phyloP scores from a whole-genome alignment of 2,329 filamentous ascomycete species.

The Trichoderma sp. region DNA sequence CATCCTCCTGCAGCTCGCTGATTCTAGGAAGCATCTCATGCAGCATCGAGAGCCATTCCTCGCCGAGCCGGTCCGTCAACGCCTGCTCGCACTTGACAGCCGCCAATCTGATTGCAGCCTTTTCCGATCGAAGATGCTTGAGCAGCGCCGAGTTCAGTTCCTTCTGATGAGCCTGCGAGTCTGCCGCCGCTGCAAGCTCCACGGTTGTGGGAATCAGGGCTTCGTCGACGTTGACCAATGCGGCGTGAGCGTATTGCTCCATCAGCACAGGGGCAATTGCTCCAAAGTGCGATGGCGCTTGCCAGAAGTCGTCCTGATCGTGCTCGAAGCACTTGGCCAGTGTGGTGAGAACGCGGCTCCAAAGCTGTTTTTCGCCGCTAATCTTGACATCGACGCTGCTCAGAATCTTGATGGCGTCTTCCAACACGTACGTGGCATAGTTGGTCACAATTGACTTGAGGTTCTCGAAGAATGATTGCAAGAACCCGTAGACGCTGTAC shows the following conservation, averaged over 20 bases:
- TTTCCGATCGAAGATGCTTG: slow-evolving; percentile 73
- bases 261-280: slow-evolving; percentile 70
- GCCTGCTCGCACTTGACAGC: slow-evolving; percentile 80
- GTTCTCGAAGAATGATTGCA: slow-evolving; percentile 75
- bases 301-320: slow-evolving; percentile 96
- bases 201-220: slow-evolving; percentile 74
- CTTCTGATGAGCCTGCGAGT: slow-evolving; percentile 88
- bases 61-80: slow-evolving; percentile 77
- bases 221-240: slow-evolving; percentile 43
- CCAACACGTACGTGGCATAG: slow-evolving; percentile 83
- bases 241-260: slow-evolving; percentile 60
- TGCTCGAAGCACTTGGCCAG: slow-evolving; percentile 77
- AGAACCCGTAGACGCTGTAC: slow-evolving; percentile 79
- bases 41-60: slow-evolving; percentile 89
- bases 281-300: slow-evolving; percentile 82
- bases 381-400: slow-evolving; percentile 48
- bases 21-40: slow-evolving; percentile 97
- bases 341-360: slow-evolving; percentile 69
- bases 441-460: slow-evolving; percentile 93
- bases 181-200: slow-evolving; percentile 76
- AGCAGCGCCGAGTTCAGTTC: slow-evolving; percentile 79
- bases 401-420: slow-evolving; percentile 69
- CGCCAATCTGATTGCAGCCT: slow-evolving; percentile 71
- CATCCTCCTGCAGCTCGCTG: slow-evolving; percentile 93
- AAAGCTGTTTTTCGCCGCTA: slow-evolving; percentile 59